Percentiles rank a stretch among this genome's conserved stretches.
Evolutionary conservation across 2,329 filamentous ascomycete genomes (phyloP).

Genomic region (Venturiaceae sp.): DNA sequence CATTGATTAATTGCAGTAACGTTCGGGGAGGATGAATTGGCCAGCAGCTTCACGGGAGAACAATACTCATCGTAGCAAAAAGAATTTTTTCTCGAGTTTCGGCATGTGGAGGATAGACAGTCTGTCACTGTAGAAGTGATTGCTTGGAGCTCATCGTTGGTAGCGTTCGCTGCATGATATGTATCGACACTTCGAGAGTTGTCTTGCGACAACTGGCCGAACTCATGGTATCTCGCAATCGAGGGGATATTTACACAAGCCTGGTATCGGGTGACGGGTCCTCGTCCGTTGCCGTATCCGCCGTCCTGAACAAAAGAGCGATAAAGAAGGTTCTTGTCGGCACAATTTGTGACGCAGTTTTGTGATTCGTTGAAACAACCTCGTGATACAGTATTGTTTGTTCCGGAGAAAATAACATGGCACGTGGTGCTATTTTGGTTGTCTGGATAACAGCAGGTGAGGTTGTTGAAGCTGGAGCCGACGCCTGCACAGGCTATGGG

Average conservation of each 20-base stretch:
- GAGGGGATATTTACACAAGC: background rate
- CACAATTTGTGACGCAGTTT: background rate
- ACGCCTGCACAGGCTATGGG: background rate
- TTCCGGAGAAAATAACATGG: background rate
- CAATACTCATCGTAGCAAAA: conserved; percentile 1
- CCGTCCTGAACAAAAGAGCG: background rate
- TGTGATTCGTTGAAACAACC: background rate
- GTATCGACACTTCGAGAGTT: background rate
- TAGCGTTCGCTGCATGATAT: background rate
- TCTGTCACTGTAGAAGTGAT: background rate
- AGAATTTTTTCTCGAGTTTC: conserved; percentile 21
- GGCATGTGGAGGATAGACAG: conserved; percentile 12
- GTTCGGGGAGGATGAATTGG: background rate
- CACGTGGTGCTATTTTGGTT: background rate
- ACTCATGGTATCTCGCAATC: background rate
- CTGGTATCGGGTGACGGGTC: background rate
- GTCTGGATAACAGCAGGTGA: conserved; percentile 1
- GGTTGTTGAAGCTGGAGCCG: background rate
- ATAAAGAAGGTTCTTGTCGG: background rate
- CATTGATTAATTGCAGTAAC: background rate
- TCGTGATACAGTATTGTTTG: background rate
- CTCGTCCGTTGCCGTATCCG: background rate
- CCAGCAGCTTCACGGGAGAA: background rate
- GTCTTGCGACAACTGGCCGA: background rate
- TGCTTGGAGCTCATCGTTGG: background rate